phyloP scores from a whole-genome alignment of 805 yeast genomes.

The Candida alai region DNA sequence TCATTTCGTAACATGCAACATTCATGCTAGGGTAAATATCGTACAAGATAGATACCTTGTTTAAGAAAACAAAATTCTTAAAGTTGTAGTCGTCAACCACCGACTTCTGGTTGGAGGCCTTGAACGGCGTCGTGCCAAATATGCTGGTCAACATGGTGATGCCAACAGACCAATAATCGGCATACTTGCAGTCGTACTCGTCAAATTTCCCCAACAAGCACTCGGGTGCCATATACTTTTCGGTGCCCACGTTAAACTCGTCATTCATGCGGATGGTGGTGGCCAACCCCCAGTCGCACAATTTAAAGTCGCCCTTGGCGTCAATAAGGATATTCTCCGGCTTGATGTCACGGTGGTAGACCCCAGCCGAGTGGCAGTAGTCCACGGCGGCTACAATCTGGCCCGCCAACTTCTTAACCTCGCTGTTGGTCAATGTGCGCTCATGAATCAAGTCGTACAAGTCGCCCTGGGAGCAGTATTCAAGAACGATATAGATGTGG shows the following conservation, averaged over 20 bases:
- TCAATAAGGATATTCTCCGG: constrained; percentile 67
- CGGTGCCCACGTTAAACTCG: constrained; percentile 51
- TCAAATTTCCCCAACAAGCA: constrained; percentile 20
- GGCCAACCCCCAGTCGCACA: constrained; percentile 75
- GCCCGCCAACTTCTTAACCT: constrained; percentile 38
- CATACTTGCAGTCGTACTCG: constrained; percentile 34
- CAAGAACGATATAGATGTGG: constrained; percentile 56
- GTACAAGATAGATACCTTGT: constrained; percentile 38
- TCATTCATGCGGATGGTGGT: constrained; percentile 29
- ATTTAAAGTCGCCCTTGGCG: constrained; percentile 48
- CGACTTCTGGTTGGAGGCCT: constrained; percentile 21
- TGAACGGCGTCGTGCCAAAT: constrained; percentile 53
- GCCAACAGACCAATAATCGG: constrained; percentile 57
- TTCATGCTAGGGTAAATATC: constrained; percentile 49
- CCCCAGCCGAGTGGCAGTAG: constrained; percentile 53
- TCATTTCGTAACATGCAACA: constrained; percentile 36
- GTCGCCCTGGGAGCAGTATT: constrained; percentile 65
- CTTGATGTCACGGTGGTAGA: constrained; percentile 69
- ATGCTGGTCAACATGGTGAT: constrained; percentile 46
- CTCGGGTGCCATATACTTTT: constrained; percentile 59
- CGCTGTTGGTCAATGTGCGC: constrained; percentile 13
- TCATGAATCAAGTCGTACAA: constrained; percentile 53
- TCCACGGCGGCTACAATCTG: constrained; percentile 52
- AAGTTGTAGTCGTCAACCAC: constrained; percentile 40
- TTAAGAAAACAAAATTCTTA: constrained; percentile 35